A percentile compares a stretch with the other conserved stretches of the same genome.
phyloP scores from a whole-genome alignment of 768 basidiomycete genomes.

The Suillus decipiens region DNA sequence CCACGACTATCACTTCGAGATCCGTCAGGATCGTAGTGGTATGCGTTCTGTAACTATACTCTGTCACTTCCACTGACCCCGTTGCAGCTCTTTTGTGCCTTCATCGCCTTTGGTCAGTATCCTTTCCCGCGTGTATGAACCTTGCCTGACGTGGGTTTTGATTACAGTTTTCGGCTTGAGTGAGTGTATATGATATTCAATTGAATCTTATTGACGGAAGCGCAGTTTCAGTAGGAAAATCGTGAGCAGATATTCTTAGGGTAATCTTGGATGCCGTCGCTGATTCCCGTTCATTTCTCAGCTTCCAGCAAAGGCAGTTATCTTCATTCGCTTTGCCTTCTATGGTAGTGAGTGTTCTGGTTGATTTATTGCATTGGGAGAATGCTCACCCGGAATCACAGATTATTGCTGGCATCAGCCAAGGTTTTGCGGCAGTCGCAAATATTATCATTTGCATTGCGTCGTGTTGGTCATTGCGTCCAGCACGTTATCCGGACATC shows the following conservation, averaged over 20 bases:
- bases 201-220: neutral
- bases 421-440: constrained; percentile 9
- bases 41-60: constrained; percentile 1
- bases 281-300: constrained; percentile 19
- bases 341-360: constrained; percentile 22
- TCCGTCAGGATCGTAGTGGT: constrained; percentile 21
- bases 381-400: constrained; percentile 4
- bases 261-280: neutral
- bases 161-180: constrained; percentile 29
- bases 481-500: constrained; percentile 18
- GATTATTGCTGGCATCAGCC: constrained; percentile 19
- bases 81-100: constrained; percentile 21
- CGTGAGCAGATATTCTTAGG: constrained; percentile 18
- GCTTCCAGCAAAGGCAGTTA: constrained; percentile 24
- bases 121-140: neutral
- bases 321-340: constrained; percentile 19
- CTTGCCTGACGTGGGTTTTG: constrained; percentile 17
- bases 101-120: constrained; percentile 24
- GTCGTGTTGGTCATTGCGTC: constrained; percentile 25
- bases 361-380: neutral
- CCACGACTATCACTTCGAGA: constrained; percentile 12
- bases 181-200: constrained; percentile 16
- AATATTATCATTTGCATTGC: constrained; percentile 19
- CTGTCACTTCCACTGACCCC: neutral
- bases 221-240: constrained; percentile 26